These are phyloP conservation scores for Kwoniella dendrophila DNA, from an alignment of 768 basidiomycete species.

Conservation along the genomic window DNA sequence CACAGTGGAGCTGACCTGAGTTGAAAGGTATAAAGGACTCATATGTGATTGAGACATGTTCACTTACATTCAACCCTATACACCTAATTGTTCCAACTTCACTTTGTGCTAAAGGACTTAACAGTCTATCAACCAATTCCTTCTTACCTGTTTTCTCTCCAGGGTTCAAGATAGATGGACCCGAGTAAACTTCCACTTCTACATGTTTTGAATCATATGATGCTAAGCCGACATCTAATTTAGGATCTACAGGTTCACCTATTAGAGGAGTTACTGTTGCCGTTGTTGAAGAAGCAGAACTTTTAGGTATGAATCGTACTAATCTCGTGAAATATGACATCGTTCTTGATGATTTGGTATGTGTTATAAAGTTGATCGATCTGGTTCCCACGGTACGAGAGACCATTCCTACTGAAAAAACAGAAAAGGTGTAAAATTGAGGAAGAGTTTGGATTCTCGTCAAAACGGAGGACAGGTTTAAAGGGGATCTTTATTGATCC, in stretches of 20 bases:
- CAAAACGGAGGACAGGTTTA: too few species aligned
- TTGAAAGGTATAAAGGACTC: too few species aligned
- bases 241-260: conserved; percentile 48
- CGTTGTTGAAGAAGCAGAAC: conserved; percentile 2
- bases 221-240: conserved; percentile 54
- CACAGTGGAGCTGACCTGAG: too few species aligned
- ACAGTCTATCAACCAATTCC: conserved; percentile 39
- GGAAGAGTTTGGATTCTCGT: too few species aligned
- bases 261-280: too few species aligned
- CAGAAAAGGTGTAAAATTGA: too few species aligned
- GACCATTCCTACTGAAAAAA: too few species aligned
- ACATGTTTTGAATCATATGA: conserved; percentile 39
- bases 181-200: conserved; percentile 50
- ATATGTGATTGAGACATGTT: not conserved
- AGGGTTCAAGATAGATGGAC: conserved; percentile 40
- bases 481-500: too few species aligned
- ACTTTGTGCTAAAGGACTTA: conserved; percentile 44
- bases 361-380: too few species aligned
- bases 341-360: not conserved
- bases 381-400: too few species aligned
- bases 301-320: conserved; percentile 47
- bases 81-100: conserved; percentile 56
- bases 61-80: conserved; percentile 55
- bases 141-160: conserved; percentile 45
- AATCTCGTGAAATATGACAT: conserved; percentile 33